Percentiles rank a stretch among this genome's conserved stretches.
These are phyloP conservation scores for Porcisia deanei DNA, from an alignment of 208 protist species.

Conservation along the genomic window DNA sequence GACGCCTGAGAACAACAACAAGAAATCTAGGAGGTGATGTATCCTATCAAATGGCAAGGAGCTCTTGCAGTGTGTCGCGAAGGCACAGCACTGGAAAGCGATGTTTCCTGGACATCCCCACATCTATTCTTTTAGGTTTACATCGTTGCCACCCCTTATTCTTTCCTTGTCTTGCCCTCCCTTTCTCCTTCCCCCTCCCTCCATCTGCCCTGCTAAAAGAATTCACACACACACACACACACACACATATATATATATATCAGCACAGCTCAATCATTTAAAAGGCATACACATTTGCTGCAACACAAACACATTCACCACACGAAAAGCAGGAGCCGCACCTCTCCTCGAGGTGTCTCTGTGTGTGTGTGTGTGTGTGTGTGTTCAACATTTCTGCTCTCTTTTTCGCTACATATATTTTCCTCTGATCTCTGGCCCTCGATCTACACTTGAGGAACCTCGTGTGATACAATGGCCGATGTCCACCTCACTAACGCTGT, in stretches of 20 bases:
- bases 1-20: too few species aligned
- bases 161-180: background rate
- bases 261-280: background rate
- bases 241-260: background rate
- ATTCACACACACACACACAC: background rate
- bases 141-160: background rate
- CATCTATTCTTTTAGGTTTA: background rate
- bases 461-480: background rate
- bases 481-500: slow-evolving; percentile 10
- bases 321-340: too few species aligned
- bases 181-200: background rate
- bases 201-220: background rate
- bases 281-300: too few species aligned
- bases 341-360: too few species aligned
- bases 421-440: background rate
- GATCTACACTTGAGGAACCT: background rate
- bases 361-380: background rate
- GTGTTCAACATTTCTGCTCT: background rate
- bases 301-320: background rate
- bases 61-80: background rate
- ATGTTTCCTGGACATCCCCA: background rate
- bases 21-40: background rate
- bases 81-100: background rate
- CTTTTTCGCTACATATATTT: background rate
- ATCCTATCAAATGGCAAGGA: background rate